Base-by-base conservation (phyloP, 2,329 filamentous ascomycete genomes). In the Trichoderma guizhouense region DNA sequence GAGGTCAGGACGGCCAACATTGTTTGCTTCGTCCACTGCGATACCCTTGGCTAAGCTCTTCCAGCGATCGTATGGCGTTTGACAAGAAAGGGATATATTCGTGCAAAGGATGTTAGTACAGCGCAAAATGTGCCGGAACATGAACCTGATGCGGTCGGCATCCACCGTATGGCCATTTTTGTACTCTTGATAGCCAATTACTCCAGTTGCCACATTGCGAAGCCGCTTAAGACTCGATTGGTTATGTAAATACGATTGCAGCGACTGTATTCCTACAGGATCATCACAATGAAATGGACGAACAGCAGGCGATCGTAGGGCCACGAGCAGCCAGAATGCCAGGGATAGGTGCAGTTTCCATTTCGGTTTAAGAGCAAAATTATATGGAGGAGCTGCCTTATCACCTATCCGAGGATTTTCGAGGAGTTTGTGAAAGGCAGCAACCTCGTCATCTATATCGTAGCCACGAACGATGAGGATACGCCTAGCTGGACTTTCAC, bases 291-390 rank as follows among this genome's bases (percentile, higher is more conserved):
- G 60, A 3, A 68, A 72, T 3, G 1, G 1, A 0, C 55, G 71
- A 3, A 75, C 11, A 6, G 18, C 51, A 18, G 65, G 65, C 7
- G 64, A 75, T 1, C 55, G n/a, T 0, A 76, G 36, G 5, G 75
- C 11, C 3, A 73, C 39, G 0, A 75, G 6, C 6, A 75, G 47
- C 75, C 75, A 76, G 53, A 70, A 76, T 6, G 72, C 12, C 1
- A 53, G 28, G 1, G 75, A 75, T 0, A 75, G 9, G 1, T 74
- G 39, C 2, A 75, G 5, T 24, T 47, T 73, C 75, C 75, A 76
- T n/a, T 60, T 65, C 18, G 72, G 53, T 9, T 9, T 21, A 26
- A 18, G 32, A 9, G 11, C 39, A n/a, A 21, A 53, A 3, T 7
- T 53, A 21, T 21, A 4, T 5, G 67, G 47, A 64, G 62, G 39